phyloP scores from a whole-genome alignment of 2,329 filamentous ascomycete genomes.

The Pyricularia grisea region DNA sequence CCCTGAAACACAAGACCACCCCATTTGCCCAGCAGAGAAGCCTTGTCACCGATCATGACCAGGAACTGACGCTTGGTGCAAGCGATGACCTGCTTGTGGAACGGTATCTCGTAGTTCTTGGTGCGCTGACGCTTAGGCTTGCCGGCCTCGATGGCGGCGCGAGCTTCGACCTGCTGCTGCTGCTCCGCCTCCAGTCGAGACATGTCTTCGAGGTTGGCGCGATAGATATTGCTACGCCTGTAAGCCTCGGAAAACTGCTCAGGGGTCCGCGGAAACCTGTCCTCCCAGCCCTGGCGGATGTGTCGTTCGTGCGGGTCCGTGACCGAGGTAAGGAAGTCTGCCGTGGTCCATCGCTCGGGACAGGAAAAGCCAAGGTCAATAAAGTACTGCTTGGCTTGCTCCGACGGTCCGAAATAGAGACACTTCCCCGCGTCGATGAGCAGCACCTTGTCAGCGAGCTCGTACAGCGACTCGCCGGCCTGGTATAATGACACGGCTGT shows the following conservation, averaged over 20 bases:
- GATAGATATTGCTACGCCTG: constrained; percentile 27
- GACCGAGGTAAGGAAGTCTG: constrained; percentile 68
- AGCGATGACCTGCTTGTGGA: constrained; percentile 59
- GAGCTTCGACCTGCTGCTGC: neutral
- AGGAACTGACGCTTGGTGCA: constrained; percentile 67
- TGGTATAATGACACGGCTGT: constrained; percentile 58
- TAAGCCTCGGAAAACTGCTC: constrained; percentile 51
- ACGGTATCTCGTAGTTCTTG: constrained; percentile 23
- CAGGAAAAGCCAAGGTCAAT: constrained; percentile 57
- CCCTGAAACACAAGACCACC: constrained; percentile 67
- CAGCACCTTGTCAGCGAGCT: constrained; percentile 66
- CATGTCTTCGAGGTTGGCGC: neutral
- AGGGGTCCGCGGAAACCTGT: constrained; percentile 49
- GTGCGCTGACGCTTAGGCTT: neutral
- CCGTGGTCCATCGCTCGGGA: constrained; percentile 52
- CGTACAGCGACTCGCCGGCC: constrained; percentile 55
- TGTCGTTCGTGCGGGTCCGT: constrained; percentile 64
- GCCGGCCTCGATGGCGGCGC: neutral
- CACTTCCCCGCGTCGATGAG: constrained; percentile 62
- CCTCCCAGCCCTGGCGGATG: constrained; percentile 56
- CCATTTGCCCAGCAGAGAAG: constrained; percentile 67
- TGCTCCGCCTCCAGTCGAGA: neutral
- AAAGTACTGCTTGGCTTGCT: constrained; percentile 57
- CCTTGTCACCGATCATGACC: constrained; percentile 67
- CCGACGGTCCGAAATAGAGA: constrained; percentile 54